phyloP scores from a whole-genome alignment of 192 early-diverging fungal species.

The Linderina pennispora region DNA sequence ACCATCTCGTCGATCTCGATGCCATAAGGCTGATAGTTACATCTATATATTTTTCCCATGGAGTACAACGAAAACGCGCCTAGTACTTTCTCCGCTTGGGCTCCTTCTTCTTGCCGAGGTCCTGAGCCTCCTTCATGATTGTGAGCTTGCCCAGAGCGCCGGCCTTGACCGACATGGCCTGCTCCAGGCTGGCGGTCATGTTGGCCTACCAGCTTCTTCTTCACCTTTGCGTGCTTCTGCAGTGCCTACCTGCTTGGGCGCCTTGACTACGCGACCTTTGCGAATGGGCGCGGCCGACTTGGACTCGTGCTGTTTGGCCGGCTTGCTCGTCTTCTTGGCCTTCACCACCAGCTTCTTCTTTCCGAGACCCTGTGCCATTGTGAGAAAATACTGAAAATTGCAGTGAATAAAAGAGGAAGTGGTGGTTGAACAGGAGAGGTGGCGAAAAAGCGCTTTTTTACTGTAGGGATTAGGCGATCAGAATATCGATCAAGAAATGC shows the following conservation, averaged over 20 bases:
- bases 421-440: too few species aligned
- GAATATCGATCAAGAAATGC: too few species aligned
- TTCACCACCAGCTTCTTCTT: conserved; percentile 31
- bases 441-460: neutral
- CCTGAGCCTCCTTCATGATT: conserved; percentile 57
- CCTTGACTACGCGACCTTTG: conserved; percentile 34
- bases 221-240: conserved; percentile 23
- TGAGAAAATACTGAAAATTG: neutral
- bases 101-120: conserved; percentile 46
- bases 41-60: too few species aligned
- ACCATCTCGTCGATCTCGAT: too few species aligned
- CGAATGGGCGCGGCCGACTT: conserved; percentile 3
- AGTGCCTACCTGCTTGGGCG: conserved; percentile 27
- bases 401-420: neutral
- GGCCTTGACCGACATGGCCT: conserved; percentile 60
- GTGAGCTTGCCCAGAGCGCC: conserved; percentile 63
- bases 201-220: conserved; percentile 36
- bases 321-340: neutral
- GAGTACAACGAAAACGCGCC: too few species aligned
- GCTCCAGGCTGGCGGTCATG: conserved; percentile 36
- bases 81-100: conserved; percentile 47
- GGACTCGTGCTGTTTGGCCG: too few species aligned
- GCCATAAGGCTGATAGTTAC: too few species aligned
- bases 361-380: conserved; percentile 34
- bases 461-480: too few species aligned